Evolutionary conservation across 805 yeast genomes (phyloP), one percentile per base, ranked within the genome.

Genomic region (Saccharomycopsis babjevae): DNA sequence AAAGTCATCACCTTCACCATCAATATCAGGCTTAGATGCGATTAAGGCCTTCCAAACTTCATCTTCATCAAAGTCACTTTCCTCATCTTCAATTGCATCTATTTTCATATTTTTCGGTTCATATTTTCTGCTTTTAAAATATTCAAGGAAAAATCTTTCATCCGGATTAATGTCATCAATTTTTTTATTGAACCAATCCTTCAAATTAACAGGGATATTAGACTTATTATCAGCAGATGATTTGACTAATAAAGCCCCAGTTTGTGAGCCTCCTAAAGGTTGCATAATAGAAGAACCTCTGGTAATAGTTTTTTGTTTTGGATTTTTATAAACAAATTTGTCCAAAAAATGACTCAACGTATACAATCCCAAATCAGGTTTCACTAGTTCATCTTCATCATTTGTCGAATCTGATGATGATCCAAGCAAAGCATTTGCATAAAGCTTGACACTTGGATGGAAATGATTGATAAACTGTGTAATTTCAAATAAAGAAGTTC

Each of bases 241-340:
- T 68, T 77, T 84, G 13, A 88, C 89, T 66, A 88, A 77, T 59
- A 87, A 73, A 4, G 85, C 76, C 10, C 88, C 89, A 22, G 89
- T 85, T 64, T 86, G 88, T 0, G 84, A 79, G 65, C 97, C 97
- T 54, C 96, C 91, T 66, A 94, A 78, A 57, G 99, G 98, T 77
- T 94, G 99, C 98, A 94, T 94, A 70, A 94, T 92, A 54, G 97
- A 90, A 3, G 87, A 78, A 68, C 98, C 98, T 71, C 88, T 85
- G n/a, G 85, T 75, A 39, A 77, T 72, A 20, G 84, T 78, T 72
- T 86, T 88, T 68, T 83, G 86, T 75, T 89, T 90, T 56, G 97
- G 89, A 72, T 91, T 90, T 74, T 89, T 87, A 77, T 94, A 94
- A 46, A 94, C 97, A 74, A 96, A 94, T 72, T 96, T 83, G 73